Evolutionary conservation across 371 early-diverging fungal genomes (phyloP).

Genomic region (Capillidium rhysosporum): DNA sequence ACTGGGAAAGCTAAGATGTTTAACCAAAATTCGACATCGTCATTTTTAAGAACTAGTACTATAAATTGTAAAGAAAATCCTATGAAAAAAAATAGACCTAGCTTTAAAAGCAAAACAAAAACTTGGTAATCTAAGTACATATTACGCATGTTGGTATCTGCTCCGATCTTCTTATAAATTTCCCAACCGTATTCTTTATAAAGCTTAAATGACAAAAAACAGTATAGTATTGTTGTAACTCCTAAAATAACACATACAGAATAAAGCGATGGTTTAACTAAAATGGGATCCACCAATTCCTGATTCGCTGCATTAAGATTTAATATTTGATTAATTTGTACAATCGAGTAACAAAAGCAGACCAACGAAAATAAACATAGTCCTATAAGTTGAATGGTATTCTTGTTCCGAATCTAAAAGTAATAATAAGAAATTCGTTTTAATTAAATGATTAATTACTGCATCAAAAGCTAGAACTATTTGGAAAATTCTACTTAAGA

Average conservation of each 20-base stretch:
- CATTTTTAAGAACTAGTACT: conserved; percentile 40
- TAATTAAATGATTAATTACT: conserved; percentile 19
- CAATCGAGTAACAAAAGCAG: conserved; percentile 56
- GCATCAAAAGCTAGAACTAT: conserved; percentile 52
- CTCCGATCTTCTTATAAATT: conserved; percentile 88
- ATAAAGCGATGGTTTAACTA: conserved; percentile 6
- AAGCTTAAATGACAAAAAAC: conserved; percentile 19
- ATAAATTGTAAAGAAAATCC: conserved; percentile 77
- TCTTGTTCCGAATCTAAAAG: conserved; percentile 46
- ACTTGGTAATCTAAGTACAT: conserved; percentile 78
- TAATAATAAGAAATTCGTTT: not conserved
- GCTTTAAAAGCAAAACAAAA: conserved; percentile 67
- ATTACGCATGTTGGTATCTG: conserved; percentile 64
- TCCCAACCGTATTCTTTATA: conserved; percentile 87
- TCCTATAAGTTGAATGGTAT: conserved; percentile 77
- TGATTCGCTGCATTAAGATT: not conserved
- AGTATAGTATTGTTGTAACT: conserved; percentile 9
- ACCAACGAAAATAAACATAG: conserved; percentile 58
- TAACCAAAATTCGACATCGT: conserved; percentile 44
- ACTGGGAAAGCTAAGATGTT: conserved; percentile 57
- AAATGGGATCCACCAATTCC: not conserved
- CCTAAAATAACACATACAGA: conserved; percentile 11
- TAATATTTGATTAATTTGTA: conserved; percentile 18
- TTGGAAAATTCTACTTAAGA: conserved; percentile 48
- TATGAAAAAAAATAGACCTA: conserved; percentile 73